Conservation (phyloP, 2,329 filamentous ascomycete species). For the Neofusicoccum ribis region DNA sequence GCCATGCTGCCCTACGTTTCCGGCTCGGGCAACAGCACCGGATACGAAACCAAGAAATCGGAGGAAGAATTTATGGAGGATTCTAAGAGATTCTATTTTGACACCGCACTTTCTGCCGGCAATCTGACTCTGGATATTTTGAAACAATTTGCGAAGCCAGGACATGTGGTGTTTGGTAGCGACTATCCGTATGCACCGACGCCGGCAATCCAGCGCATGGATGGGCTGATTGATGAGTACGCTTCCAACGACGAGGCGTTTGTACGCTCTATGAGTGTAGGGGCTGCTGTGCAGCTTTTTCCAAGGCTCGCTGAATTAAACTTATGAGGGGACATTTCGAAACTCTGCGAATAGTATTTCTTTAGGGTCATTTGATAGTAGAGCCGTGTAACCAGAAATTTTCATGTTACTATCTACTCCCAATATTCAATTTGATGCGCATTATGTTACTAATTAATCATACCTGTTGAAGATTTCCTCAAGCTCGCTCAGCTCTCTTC, state of each 20-base stretch:
- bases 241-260: background rate
- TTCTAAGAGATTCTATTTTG: conserved; percentile 36
- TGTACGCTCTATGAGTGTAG: no score
- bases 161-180: conserved; percentile 37
- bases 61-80: background rate
- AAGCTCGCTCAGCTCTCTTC: background rate
- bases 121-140: conserved; percentile 31
- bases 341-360: no score
- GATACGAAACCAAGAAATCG: no score
- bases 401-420: no score
- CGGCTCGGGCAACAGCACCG: no score
- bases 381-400: no score
- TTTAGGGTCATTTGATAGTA: no score
- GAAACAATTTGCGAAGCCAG: conserved; percentile 29
- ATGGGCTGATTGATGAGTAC: background rate
- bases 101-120: conserved; percentile 35
- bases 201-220: background rate
- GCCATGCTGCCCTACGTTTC: no score
- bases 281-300: no score
- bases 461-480: background rate
- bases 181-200: conserved; percentile 39
- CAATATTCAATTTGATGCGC: no score
- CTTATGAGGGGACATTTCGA: no score
- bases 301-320: no score
- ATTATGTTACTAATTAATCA: background rate